Evolutionary conservation across 2,329 filamentous ascomycete species (phyloP).

Genomic region (Colletotrichum sp.): DNA sequence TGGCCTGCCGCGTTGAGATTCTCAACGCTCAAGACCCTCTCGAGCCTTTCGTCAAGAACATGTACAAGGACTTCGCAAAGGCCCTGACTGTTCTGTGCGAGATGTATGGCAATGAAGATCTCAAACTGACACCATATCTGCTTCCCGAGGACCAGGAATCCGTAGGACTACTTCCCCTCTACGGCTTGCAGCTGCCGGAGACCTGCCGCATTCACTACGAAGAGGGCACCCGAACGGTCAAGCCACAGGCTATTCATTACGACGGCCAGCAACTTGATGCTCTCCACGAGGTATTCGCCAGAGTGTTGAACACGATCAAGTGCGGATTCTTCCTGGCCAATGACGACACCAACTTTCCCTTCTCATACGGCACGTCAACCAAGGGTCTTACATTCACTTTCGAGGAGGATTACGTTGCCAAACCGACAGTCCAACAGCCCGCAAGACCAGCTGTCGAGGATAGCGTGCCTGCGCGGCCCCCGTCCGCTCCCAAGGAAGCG

Average conservation of each 20-base stretch:
- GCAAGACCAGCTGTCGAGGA: background rate
- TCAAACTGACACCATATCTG: conserved; percentile 51
- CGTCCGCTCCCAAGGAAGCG: background rate
- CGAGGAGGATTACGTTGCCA: conserved; percentile 6
- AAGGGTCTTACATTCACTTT: conserved; percentile 11
- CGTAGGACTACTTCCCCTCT: conserved; percentile 48
- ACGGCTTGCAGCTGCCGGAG: conserved; percentile 39
- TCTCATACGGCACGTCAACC: conserved; percentile 4
- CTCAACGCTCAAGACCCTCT: conserved; percentile 50
- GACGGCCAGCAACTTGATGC: background rate
- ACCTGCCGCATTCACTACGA: conserved; percentile 43
- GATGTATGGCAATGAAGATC: conserved; percentile 41
- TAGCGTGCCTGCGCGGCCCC: background rate
- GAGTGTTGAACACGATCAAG: conserved; percentile 53
- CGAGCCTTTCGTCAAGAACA: conserved; percentile 47
- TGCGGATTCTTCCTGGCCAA: conserved; percentile 53
- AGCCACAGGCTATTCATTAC: conserved; percentile 44
- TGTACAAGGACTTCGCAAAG: conserved; percentile 51
- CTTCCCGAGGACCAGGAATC: conserved; percentile 56
- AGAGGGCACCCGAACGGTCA: conserved; percentile 36
- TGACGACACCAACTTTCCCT: conserved; percentile 28
- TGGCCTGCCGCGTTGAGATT: conserved; percentile 49
- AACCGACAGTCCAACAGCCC: background rate
- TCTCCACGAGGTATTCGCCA: conserved; percentile 34
- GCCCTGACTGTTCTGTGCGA: conserved; percentile 55